Conservation (phyloP, 495 filamentous ascomycete species). For the Penicillium dipodomyicola region DNA sequence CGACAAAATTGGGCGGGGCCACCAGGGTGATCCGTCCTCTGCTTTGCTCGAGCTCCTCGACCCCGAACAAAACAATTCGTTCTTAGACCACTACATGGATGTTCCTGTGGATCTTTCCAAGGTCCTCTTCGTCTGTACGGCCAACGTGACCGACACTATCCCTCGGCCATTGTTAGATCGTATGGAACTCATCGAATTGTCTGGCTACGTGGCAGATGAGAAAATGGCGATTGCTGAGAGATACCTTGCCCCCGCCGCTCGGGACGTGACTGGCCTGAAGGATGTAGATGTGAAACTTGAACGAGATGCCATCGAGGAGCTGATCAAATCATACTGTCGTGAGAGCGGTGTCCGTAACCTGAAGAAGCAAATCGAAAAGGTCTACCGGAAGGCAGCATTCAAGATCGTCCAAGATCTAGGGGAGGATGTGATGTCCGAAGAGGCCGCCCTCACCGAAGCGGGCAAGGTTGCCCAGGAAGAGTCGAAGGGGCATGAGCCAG, state of each 20-base stretch:
- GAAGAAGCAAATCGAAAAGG: slow-evolving; percentile 99
- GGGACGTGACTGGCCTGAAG: slow-evolving; percentile 87
- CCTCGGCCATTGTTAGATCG: slow-evolving; percentile 90
- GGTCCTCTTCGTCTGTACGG: slow-evolving; percentile 98
- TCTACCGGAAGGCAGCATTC: slow-evolving; percentile 94
- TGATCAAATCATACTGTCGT: slow-evolving; percentile 98
- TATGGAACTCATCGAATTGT: slow-evolving; percentile 97
- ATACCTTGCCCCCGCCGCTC: slow-evolving; percentile 88
- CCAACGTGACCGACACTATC: slow-evolving; percentile 98
- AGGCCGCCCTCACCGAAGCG: slow-evolving; percentile 80
- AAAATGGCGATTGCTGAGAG: slow-evolving; percentile 98
- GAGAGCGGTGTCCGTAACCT: slow-evolving; percentile 96
- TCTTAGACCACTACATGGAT: slow-evolving; percentile 98
- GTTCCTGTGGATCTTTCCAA: slow-evolving; percentile 97
- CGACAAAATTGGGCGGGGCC: slow-evolving; percentile 94
- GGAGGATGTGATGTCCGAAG: slow-evolving; percentile 78
- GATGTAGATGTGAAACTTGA: slow-evolving; percentile 82
- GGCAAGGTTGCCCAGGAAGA: slow-evolving; percentile 79
- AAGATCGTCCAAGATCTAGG: slow-evolving; percentile 96
- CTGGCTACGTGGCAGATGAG: slow-evolving; percentile 96
- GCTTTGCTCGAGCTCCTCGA: slow-evolving; percentile 93
- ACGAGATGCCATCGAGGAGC: slow-evolving; percentile 83
- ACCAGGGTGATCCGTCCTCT: slow-evolving; percentile 94
- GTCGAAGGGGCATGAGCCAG: slow-evolving; percentile 58
- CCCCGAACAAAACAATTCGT: slow-evolving; percentile 95